phyloP scores from a whole-genome alignment of 495 filamentous ascomycete genomes.

The Neurospora sublineolata region DNA sequence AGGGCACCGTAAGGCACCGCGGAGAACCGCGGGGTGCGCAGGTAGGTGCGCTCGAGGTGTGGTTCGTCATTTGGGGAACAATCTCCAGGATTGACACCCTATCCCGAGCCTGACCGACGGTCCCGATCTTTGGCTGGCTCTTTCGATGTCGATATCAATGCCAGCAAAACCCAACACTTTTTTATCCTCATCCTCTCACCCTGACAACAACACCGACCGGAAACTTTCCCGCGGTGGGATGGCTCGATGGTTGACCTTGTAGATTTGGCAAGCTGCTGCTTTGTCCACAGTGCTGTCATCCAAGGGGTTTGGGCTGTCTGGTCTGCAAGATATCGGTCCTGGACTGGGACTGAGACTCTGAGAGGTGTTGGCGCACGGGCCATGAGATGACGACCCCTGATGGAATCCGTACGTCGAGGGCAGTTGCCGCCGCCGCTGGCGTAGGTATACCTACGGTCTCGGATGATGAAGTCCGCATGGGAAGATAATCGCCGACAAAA shows the following conservation, averaged over 20 bases:
- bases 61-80: not conserved
- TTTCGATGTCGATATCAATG: not conserved
- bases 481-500: not conserved
- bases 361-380: not conserved
- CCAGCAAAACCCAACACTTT: not conserved
- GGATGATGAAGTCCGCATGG: not conserved
- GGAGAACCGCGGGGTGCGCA: not conserved
- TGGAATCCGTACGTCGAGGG: not conserved
- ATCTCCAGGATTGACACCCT: not conserved
- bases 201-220: not conserved
- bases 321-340: not conserved
- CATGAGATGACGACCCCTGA: not conserved
- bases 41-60: not conserved
- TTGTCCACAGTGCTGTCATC: not conserved
- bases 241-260: not conserved
- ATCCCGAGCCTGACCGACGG: not conserved
- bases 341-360: not conserved
- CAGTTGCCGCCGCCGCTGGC: not conserved
- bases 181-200: not conserved
- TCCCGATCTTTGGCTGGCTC: not conserved
- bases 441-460: not conserved
- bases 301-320: not conserved
- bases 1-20: not conserved
- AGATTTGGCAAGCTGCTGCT: not conserved
- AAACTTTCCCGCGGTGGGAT: not conserved